Conservation (phyloP, 2,329 filamentous ascomycete species). For the Coniochaeta ligniaria region DNA sequence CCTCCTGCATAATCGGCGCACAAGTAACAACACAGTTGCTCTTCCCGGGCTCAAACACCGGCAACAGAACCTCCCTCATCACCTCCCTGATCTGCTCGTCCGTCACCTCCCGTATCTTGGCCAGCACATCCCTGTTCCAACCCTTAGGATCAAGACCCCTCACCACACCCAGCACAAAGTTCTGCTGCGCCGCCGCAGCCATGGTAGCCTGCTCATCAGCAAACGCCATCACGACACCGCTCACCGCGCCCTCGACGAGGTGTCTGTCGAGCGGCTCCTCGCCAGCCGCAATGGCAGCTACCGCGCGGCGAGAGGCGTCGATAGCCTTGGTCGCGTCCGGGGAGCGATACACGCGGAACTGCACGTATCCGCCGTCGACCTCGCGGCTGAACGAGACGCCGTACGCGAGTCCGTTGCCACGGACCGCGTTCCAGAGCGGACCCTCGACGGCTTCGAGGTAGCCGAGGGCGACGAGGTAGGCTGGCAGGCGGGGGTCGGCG, state of each 20-base stretch:
- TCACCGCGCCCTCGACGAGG: slow-evolving; percentile 84
- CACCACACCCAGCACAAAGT: slow-evolving; percentile 77
- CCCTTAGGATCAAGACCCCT: slow-evolving; percentile 61
- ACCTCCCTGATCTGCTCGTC: slow-evolving; percentile 69
- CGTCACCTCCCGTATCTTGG: slow-evolving; percentile 67
- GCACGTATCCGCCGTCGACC: slow-evolving; percentile 70
- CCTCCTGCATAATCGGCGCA: slow-evolving; percentile 76
- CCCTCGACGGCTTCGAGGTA: slow-evolving; percentile 94
- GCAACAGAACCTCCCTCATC: slow-evolving; percentile 68
- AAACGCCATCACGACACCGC: slow-evolving; percentile 76
- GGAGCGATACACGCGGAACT: slow-evolving; percentile 83
- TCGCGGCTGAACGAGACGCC: slow-evolving; percentile 74
- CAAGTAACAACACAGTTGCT: slow-evolving; percentile 87
- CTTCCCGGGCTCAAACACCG: slow-evolving; percentile 71
- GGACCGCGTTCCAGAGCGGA: slow-evolving; percentile 87
- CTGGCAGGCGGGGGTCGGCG: slow-evolving; percentile 69
- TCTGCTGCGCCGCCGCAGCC: slow-evolving; percentile 71
- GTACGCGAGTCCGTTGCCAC: slow-evolving; percentile 89
- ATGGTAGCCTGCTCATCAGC: slow-evolving; percentile 87
- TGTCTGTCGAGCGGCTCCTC: slow-evolving; percentile 67
- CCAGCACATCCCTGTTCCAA: slow-evolving; percentile 71
- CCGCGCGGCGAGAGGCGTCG: slow-evolving; percentile 64
- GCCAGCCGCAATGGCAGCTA: slow-evolving; percentile 68
- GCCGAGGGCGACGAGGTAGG: slow-evolving; percentile 78
- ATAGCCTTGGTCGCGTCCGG: slow-evolving; percentile 87